A percentile compares a stretch with the other conserved stretches of the same genome.
These are phyloP conservation scores for Thalassiosira livingstoniorum DNA, from an alignment of 352 stramenopile genomes.

Conservation along the genomic window DNA sequence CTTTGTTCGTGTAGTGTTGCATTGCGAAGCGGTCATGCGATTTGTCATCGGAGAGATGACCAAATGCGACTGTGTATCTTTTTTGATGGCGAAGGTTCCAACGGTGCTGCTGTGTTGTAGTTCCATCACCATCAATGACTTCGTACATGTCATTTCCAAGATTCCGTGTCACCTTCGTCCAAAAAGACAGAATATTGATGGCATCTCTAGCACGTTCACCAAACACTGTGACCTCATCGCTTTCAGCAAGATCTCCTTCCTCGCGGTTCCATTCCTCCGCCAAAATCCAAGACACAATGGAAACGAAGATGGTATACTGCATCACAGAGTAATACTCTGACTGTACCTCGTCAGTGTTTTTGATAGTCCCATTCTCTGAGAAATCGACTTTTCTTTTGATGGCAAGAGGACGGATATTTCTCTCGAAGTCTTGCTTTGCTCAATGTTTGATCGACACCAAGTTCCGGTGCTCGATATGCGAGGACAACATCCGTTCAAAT, in stretches of 20 bases:
- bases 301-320: slow-evolving; percentile 32
- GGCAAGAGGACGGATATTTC: slow-evolving; percentile 10
- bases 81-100: background rate
- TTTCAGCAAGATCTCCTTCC: slow-evolving; percentile 1
- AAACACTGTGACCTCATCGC: slow-evolving; percentile 26
- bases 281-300: background rate
- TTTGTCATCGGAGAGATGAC: slow-evolving; percentile 35
- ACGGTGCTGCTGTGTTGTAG: background rate
- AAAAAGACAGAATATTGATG: slow-evolving; percentile 21
- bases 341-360: slow-evolving; percentile 23
- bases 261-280: slow-evolving; percentile 23
- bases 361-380: slow-evolving; percentile 35
- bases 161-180: slow-evolving; percentile 6
- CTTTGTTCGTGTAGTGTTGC: slow-evolving; percentile 29
- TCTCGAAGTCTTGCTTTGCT: background rate
- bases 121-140: slow-evolving; percentile 19
- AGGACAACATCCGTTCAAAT: slow-evolving; percentile 1
- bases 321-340: slow-evolving; percentile 23
- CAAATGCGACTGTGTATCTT: slow-evolving; percentile 17
- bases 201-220: slow-evolving; percentile 5
- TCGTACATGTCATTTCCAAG: slow-evolving; percentile 18
- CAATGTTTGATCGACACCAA: slow-evolving; percentile 2
- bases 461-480: slow-evolving; percentile 19
- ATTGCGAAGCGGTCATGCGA: slow-evolving; percentile 34
- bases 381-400: slow-evolving; percentile 26